Conservation (phyloP, 768 basidiomycete genomes). For the Exidia glandulosa region DNA sequence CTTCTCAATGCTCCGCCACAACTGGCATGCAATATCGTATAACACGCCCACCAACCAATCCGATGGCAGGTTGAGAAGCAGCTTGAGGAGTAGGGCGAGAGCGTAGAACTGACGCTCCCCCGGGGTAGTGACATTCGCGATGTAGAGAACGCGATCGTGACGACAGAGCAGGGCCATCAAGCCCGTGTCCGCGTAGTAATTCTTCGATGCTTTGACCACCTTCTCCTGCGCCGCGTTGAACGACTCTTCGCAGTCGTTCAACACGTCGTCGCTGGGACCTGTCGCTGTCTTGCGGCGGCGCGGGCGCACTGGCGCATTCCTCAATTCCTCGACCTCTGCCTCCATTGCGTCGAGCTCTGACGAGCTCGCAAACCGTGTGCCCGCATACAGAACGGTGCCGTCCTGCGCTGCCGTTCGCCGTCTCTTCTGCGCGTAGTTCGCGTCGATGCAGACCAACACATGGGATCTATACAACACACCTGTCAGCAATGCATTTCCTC, state of each 20-base stretch:
- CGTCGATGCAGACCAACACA: conserved; percentile 21
- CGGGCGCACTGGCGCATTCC: background rate
- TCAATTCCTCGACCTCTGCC: conserved; percentile 9
- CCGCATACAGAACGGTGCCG: conserved; percentile 11
- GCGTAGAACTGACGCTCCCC: conserved; percentile 30
- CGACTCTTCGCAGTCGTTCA: conserved; percentile 1
- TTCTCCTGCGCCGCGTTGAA: background rate
- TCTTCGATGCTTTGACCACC: conserved; percentile 10
- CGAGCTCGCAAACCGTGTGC: conserved; percentile 12
- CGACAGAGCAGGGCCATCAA: conserved; percentile 11
- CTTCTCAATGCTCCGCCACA: conserved; percentile 18
- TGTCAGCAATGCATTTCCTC: background rate
- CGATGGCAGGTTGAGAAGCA: conserved; percentile 19
- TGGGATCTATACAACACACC: conserved; percentile 4
- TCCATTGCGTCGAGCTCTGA: conserved; percentile 12
- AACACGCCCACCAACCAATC: conserved; percentile 14
- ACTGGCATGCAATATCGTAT: conserved; percentile 28
- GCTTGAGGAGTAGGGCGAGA: conserved; percentile 21
- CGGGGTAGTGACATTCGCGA: conserved; percentile 29
- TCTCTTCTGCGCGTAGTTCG: conserved; percentile 24
- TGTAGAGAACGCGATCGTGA: conserved; percentile 17
- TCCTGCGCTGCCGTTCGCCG: conserved; percentile 9
- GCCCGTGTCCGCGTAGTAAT: conserved; percentile 11
- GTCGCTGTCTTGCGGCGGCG: background rate
- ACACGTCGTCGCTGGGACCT: background rate